Evolutionary conservation across 345 rosid species (phyloP).

Genomic region (Gossypium rotundifolium): DNA sequence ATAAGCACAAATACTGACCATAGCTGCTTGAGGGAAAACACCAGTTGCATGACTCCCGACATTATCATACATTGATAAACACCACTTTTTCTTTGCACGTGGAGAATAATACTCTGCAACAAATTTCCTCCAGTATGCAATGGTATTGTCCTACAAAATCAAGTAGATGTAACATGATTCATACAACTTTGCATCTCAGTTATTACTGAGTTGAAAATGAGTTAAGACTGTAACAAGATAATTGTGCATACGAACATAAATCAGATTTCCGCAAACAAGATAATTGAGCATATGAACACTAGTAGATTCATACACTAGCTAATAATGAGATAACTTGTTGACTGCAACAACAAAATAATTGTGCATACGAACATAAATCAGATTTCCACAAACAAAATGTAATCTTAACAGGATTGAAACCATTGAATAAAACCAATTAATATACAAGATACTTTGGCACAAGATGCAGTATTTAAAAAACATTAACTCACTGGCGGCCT

Average conservation of each 20-base stretch:
- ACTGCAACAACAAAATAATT: not conserved
- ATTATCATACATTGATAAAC: conserved; percentile 82
- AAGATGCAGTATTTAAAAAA: not conserved
- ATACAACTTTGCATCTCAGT: not conserved
- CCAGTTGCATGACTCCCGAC: conserved; percentile 91
- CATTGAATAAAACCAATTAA: not conserved
- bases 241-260: not conserved
- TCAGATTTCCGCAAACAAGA: not conserved
- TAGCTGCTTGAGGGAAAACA: conserved; percentile 92
- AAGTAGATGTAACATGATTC: conserved; percentile 14
- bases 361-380: not conserved
- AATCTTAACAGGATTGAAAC: not conserved
- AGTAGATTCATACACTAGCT: not conserved
- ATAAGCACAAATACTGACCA: conserved; percentile 46
- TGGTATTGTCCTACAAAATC: conserved; percentile 64
- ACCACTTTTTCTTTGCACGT: conserved; percentile 97
- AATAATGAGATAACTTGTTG: conserved; percentile 1
- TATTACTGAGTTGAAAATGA: conserved; percentile 4
- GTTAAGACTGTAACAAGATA: not conserved
- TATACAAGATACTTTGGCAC: not conserved
- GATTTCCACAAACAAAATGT: not conserved
- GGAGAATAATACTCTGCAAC: conserved; percentile 92
- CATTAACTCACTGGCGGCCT: conserved; percentile 64
- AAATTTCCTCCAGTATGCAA: conserved; percentile 94
- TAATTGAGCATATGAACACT: not conserved